Conservation (phyloP, 108 stramenopile species). For the Thalassiosira profunda region DNA sequence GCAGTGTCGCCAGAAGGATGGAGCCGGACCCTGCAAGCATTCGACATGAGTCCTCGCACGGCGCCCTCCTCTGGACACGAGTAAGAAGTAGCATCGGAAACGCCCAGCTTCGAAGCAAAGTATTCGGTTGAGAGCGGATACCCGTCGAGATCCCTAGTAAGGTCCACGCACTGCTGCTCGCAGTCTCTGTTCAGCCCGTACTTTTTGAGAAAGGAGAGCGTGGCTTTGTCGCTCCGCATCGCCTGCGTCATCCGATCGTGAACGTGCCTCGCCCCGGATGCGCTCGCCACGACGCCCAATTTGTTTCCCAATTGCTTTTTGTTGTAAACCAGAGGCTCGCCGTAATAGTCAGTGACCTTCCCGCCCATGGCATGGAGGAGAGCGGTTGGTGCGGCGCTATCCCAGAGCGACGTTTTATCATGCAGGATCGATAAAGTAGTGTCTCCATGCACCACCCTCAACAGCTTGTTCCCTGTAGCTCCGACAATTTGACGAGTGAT, state of each 20-base stretch:
- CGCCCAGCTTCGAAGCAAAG: constrained; percentile 21
- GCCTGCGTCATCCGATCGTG: constrained; percentile 43
- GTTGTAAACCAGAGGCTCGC: constrained; percentile 59
- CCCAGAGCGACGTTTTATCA: constrained; percentile 65
- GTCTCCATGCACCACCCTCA: constrained; percentile 34
- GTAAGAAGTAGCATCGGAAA: constrained; percentile 33
- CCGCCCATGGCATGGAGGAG: constrained; percentile 60
- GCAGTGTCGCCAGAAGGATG: constrained; percentile 22
- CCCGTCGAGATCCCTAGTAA: constrained; percentile 66
- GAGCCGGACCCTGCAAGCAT: constrained; percentile 49
- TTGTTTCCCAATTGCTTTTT: constrained; percentile 50
- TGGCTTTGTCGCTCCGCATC: constrained; percentile 47
- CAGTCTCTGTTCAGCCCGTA: constrained; percentile 33
- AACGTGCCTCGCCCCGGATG: constrained; percentile 22
- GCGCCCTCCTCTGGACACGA: constrained; percentile 63
- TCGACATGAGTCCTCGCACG: constrained; percentile 67
- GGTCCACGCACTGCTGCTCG: constrained; percentile 64
- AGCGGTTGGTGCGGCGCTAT: constrained; percentile 67
- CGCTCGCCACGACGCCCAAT: constrained; percentile 69
- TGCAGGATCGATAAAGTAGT: constrained; percentile 60
- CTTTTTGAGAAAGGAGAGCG: constrained; percentile 40
- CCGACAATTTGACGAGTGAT: constrained; percentile 45
- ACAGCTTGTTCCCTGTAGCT: constrained; percentile 64
- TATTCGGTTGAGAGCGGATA: constrained; percentile 39
- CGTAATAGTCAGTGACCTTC: constrained; percentile 71